These are phyloP conservation scores for Penicillium coprophilum DNA, from an alignment of 495 filamentous ascomycete species.

Conservation along the genomic window DNA sequence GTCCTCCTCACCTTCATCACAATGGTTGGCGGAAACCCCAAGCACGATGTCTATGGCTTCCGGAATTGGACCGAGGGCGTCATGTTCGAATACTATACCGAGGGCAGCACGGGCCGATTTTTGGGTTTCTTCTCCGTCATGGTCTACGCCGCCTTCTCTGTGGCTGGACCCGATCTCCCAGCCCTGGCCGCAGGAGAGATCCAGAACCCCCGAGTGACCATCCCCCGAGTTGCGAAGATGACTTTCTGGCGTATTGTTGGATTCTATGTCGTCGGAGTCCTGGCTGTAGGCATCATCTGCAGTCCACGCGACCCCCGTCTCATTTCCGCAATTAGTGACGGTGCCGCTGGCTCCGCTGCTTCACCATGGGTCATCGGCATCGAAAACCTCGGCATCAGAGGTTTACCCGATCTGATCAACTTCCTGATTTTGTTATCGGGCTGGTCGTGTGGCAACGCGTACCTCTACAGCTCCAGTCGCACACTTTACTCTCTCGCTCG, in stretches of 20 bases:
- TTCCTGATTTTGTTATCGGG: constrained; percentile 66
- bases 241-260: constrained; percentile 82
- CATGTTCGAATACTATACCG: constrained; percentile 35
- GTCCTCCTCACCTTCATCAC: constrained; percentile 68
- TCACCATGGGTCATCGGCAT: constrained; percentile 61
- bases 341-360: constrained; percentile 41
- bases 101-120: constrained; percentile 38
- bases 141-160: constrained; percentile 48
- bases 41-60: constrained; percentile 65
- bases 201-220: constrained; percentile 67
- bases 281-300: constrained; percentile 54
- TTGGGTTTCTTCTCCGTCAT: constrained; percentile 45
- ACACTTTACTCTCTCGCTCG: constrained; percentile 74
- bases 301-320: constrained; percentile 51
- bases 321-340: constrained; percentile 48
- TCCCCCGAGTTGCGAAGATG: constrained; percentile 75
- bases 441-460: constrained; percentile 70
- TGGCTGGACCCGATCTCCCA: constrained; percentile 64
- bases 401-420: constrained; percentile 72
- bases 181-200: constrained; percentile 82
- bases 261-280: constrained; percentile 65
- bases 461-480: constrained; percentile 71
- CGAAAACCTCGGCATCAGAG: constrained; percentile 57
- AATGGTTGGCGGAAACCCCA: constrained; percentile 64
- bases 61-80: constrained; percentile 58